These are phyloP conservation scores for Myxozyma neglecta DNA, from an alignment of 805 yeast species.

Conservation along the genomic window DNA sequence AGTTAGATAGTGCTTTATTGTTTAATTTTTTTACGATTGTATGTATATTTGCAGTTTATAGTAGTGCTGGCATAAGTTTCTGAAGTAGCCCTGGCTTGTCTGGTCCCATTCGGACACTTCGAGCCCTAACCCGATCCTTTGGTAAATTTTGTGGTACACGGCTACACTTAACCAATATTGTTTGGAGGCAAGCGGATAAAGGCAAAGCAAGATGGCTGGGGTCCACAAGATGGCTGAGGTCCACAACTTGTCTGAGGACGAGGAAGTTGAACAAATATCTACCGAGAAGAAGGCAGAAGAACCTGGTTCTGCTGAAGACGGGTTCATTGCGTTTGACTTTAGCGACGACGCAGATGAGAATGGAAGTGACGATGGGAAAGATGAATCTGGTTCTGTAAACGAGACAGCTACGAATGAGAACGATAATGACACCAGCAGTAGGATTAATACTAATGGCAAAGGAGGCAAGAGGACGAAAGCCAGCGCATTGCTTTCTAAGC, in stretches of 20 bases:
- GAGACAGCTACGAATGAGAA: constrained; percentile 7
- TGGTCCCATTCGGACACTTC: background rate
- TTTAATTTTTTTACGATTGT: background rate
- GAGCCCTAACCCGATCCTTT: background rate
- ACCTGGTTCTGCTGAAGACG: constrained; percentile 34
- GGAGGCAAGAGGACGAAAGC: background rate
- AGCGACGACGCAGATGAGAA: constrained; percentile 36
- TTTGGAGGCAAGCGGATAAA: background rate
- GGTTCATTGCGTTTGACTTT: constrained; percentile 58
- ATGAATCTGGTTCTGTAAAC: constrained; percentile 41
- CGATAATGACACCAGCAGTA: background rate
- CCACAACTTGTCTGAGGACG: background rate
- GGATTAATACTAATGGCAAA: background rate
- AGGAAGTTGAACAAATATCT: background rate
- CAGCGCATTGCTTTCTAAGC: constrained; percentile 10
- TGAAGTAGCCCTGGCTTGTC: no score
- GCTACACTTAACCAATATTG: background rate
- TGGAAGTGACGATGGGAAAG: constrained; percentile 42
- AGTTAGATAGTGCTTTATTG: background rate
- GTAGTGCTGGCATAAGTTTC: background rate
- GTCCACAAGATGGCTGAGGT: background rate
- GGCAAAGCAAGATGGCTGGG: background rate
- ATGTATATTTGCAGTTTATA: background rate
- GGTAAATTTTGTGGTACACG: background rate
- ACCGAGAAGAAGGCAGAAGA: no score